Evolutionary conservation across 192 early-diverging fungal species (phyloP), one percentile per base, ranked within the genome.

Genomic region (Thoreauomyces humboldtii): DNA sequence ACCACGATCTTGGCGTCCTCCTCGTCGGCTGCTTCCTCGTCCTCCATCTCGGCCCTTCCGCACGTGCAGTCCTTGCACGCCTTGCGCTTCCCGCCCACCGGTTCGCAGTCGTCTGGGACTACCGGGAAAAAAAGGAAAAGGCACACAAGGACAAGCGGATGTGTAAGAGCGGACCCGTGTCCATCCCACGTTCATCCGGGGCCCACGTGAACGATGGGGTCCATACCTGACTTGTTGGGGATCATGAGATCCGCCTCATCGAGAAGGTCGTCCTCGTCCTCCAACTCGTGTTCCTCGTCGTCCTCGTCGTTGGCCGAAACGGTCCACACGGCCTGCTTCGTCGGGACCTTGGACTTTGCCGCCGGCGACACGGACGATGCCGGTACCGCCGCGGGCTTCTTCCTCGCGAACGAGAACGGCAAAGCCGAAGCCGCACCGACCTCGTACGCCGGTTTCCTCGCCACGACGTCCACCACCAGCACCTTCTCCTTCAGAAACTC

Each of bases 61-160:
- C 96, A 98, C 7, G 87, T 87, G 72, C 96, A 98, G 78, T 96
- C 93, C 80, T 98, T 98, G 83, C 96, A 98, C 19, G 95, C 92
- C 79, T 94, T 97, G 61, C 86, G 77, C 69, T 89, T 90, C 31
- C 88, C 79, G 48, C 76, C 80, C 46, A 73, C 74, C 50, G 89
- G 78, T 72, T 80, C 82, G 74, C 86, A 88, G 46, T 89, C 89
- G 43, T 86, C 87, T 4, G 90, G 89, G 27, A 72, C 75, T 70
- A 50, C 53, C 9, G 27, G 5, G 24, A 60, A 43, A 14, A 32
- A 22, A 55, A 22, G 38, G 42, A 24, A 53, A 12, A 50, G 11
- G 25, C 47, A 27, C 12, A 61, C 59, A 19, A 15, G n/a, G n/a
- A n/a, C n/a, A n/a, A n/a, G n/a, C n/a, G n/a, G n/a, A n/a, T n/a